phyloP scores from a whole-genome alignment of 2,329 filamentous ascomycete species.

The Aureobasidium sp. region DNA sequence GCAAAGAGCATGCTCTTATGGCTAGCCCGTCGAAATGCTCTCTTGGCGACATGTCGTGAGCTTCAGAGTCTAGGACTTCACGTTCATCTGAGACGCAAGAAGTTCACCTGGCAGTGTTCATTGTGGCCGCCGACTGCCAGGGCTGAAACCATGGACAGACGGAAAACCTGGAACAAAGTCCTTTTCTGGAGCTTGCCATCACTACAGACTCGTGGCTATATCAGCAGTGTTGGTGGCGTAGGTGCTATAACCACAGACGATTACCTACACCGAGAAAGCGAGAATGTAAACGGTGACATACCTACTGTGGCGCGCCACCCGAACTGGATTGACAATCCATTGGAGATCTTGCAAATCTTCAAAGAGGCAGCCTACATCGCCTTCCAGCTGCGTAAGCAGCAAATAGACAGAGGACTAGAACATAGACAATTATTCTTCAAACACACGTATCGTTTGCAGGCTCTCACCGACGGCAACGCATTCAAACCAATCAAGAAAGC shows the following conservation, averaged over 20 bases:
- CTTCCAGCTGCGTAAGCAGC: background rate
- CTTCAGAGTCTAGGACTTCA: background rate
- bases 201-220: background rate
- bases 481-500: background rate
- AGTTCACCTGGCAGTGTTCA: background rate
- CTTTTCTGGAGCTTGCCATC: background rate
- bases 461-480: slow-evolving; percentile 6
- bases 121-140: background rate
- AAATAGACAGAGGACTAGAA: background rate
- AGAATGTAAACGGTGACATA: background rate
- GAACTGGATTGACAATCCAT: background rate
- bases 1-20: background rate
- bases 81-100: background rate
- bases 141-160: background rate
- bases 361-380: background rate
- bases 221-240: background rate
- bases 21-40: background rate
- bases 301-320: background rate
- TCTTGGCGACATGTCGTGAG: background rate
- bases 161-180: too few species aligned
- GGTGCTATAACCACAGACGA: background rate
- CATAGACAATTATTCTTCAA: background rate
- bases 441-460: background rate
- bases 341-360: background rate
- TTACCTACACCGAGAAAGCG: background rate